Percentiles rank a stretch among this genome's conserved stretches.
phyloP scores from a whole-genome alignment of 2,329 filamentous ascomycete species.

The Sarocladium strictum region DNA sequence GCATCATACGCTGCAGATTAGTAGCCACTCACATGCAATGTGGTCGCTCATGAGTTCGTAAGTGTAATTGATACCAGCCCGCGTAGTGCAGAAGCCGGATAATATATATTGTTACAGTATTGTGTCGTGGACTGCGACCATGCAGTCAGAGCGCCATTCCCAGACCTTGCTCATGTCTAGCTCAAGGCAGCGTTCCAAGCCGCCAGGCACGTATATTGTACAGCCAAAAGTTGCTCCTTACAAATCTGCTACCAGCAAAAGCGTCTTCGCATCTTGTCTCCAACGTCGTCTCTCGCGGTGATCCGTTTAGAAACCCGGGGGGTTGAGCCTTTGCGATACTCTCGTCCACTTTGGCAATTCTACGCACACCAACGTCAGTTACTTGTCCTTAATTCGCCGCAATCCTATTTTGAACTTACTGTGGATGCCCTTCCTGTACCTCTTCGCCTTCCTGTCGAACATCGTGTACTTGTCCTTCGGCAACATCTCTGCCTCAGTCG shows the following conservation, averaged over 20 bases:
- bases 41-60: too few species aligned
- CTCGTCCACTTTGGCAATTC: conserved; percentile 91
- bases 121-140: conserved; percentile 4
- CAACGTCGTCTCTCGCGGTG: neutral
- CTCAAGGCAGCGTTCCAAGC: neutral
- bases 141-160: conserved; percentile 2
- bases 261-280: neutral
- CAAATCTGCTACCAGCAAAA: too few species aligned
- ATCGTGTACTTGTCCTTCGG: conserved; percentile 97
- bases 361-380: conserved; percentile 27
- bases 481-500: conserved; percentile 90
- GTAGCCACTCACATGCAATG: too few species aligned
- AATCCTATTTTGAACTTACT: conserved; percentile 54
- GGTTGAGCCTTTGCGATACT: conserved; percentile 89
- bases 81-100: neutral
- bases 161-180: neutral
- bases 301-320: conserved; percentile 72
- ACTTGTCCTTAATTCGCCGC: neutral
- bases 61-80: neutral
- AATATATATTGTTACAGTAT: conserved; percentile 6
- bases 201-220: conserved; percentile 1
- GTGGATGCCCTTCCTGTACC: conserved; percentile 94
- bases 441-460: conserved; percentile 93
- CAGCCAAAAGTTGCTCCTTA: neutral
- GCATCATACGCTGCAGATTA: too few species aligned